These are phyloP conservation scores for Bruguiera gymnorhiza DNA, from an alignment of 345 rosid species.

Conservation along the genomic window DNA sequence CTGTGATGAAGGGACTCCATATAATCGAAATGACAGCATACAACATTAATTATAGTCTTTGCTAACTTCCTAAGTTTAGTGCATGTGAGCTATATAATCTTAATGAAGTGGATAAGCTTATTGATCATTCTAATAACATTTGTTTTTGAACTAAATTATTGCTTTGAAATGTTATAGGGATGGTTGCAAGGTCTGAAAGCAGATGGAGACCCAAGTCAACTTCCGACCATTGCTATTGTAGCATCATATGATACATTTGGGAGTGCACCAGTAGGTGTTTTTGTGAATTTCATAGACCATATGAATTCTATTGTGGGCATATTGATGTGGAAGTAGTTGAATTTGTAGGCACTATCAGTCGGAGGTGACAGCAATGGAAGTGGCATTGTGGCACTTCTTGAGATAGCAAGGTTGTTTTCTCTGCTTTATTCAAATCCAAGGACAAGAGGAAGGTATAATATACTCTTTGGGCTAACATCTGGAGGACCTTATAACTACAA, in stretches of 20 bases:
- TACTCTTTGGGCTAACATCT: slow-evolving; percentile 91
- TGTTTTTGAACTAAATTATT: slow-evolving; percentile 15
- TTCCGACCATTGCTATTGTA: slow-evolving; percentile 91
- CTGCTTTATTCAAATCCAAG: slow-evolving; percentile 86
- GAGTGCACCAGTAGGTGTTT: slow-evolving; percentile 83
- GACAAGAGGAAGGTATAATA: slow-evolving; percentile 91
- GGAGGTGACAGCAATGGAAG: slow-evolving; percentile 99
- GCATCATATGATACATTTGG: slow-evolving; percentile 98
- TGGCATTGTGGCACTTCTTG: slow-evolving; percentile 91
- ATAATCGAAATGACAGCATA: neutral
- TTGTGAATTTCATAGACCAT: neutral
- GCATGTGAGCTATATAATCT: neutral
- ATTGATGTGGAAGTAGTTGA: slow-evolving; percentile 18
- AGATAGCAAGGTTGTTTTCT: slow-evolving; percentile 90
- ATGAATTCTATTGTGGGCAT: neutral
- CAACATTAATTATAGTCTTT: neutral
- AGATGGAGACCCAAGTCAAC: slow-evolving; percentile 85
- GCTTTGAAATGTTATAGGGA: slow-evolving; percentile 52
- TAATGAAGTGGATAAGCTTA: slow-evolving; percentile 2
- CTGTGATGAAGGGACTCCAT: neutral
- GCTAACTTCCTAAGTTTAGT: neutral
- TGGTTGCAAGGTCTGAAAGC: slow-evolving; percentile 91
- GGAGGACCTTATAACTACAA: slow-evolving; percentile 97
- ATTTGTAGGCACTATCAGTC: slow-evolving; percentile 76
- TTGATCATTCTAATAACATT: slow-evolving; percentile 8